Evolutionary conservation across 805 yeast genomes (phyloP).

Genomic region (Suhomyces canberraensis): DNA sequence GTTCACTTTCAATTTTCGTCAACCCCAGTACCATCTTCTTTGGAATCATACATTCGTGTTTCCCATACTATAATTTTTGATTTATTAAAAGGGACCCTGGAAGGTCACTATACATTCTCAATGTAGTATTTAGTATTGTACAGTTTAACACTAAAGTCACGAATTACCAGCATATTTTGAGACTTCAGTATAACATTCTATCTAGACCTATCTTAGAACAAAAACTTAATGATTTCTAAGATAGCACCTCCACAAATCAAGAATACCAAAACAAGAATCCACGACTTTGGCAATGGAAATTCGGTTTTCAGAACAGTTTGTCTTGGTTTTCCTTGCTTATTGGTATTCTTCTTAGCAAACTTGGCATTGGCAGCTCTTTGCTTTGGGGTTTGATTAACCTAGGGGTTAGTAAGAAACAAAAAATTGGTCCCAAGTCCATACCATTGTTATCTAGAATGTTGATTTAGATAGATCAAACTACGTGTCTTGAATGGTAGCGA

Average conservation of each 20-base stretch:
- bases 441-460: constrained; percentile 10
- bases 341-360: constrained; percentile 70
- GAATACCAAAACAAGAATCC: constrained; percentile 63
- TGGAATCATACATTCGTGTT: no score
- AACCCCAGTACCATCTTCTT: no score
- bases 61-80: not conserved
- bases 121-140: constrained; percentile 3
- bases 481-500: constrained; percentile 7
- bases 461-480: constrained; percentile 1
- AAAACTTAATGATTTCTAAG: constrained; percentile 58
- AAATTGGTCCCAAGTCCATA: constrained; percentile 2
- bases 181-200: no score
- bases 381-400: constrained; percentile 79
- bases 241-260: constrained; percentile 80
- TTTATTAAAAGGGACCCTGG: not conserved
- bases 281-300: constrained; percentile 57
- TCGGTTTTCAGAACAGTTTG: constrained; percentile 33
- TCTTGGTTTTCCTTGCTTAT: constrained; percentile 73
- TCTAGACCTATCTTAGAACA: no score
- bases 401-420: constrained; percentile 4
- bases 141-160: no score
- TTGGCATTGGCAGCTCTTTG: constrained; percentile 86
- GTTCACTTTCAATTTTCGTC: no score
- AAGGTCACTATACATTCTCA: no score
- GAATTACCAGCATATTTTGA: not conserved